Base-by-base conservation (phyloP, 2,329 filamentous ascomycete species). In the Aureobasidium namibiae region DNA sequence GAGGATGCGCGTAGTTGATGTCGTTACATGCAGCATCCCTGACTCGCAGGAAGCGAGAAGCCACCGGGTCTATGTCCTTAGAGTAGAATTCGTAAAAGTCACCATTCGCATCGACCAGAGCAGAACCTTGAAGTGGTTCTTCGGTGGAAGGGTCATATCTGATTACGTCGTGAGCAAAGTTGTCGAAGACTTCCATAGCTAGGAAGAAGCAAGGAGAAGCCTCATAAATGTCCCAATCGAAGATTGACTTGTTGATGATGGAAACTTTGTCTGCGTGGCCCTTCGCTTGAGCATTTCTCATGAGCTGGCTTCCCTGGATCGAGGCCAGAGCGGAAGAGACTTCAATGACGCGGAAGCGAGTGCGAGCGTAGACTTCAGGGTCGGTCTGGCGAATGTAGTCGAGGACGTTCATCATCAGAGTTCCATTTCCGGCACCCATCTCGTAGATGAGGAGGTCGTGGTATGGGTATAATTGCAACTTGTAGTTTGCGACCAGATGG, bases 361-460 rank as follows among this genome's bases (percentile, higher is more conserved):
- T 99, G 61, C 94, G 86, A 67, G 89, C 87, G 74, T 99, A 99
- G 33, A 99, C 92, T 64, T 92, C 88, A 0, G 92, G 90, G 67
- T 97, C 89, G 45, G 86, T 81, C 64, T 89, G 87, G 63, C 92
- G 89, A 72, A 99, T 95, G 73, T 95, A 96, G 78, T 99, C 92
- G 62, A 99, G 82, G 60, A 99, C 92, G 73, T 99, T 99, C 70
- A 94, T 81, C 94, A 99, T 99, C 70, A 99, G 82, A 0, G 95
- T 99, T 63, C 94, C 94, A 68, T 96, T 92, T 67, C 94, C 94
- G 39, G 94, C 94, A 56, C 94, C 94, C 88, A 99, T 95, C 73
- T 99, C 94, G 81, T 96, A 99, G 72, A 99, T 95, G 67, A 95
- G 89, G 56, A 99, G 82, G 74, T 99, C 94, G 74, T 96, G 87